Evolutionary conservation across 768 basidiomycete species (phyloP), one percentile per base, ranked within the genome.

Genomic region (Antrodiella citrinella): DNA sequence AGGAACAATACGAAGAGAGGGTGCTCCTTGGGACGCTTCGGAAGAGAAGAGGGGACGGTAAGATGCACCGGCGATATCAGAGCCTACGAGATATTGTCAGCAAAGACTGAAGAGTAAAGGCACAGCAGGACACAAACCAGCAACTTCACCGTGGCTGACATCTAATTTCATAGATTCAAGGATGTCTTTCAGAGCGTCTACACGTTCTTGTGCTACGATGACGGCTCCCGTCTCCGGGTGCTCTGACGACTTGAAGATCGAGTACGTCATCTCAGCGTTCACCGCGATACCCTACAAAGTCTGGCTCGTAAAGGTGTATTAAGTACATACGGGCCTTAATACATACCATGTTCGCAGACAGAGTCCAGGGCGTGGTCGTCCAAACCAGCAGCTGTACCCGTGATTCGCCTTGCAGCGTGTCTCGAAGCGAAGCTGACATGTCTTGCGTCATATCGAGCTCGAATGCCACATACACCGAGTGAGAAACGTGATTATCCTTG

Each of bases 351-450:
- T 99, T 98, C 1, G 91, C 90, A 4, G 89, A 91, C 44, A 98
- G 69, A 3, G 91, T 98, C 95, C 95, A 99, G 1, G 95, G 90
- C 0, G 95, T 98, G 3, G 95, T 98, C 2, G 95, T 98, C 95
- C 95, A 99, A 3, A 95, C 86, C 15, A 92, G 70, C 9, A 96
- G 58, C 23, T 75, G 73, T 10, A 84, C 65, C 2, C 66, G 63
- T 45, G 59, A 15, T 56, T 62, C 48, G 2, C 49, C 61, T 2
- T 60, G 55, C 4, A 76, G 47, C 13, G 73, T 51, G 13, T 68
- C 51, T 20, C 63, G 66, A 15, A 35, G 30, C 15, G 30, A 35
- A 7, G 30, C 7, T 7, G 30, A 15, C 43, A 75, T 58, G 21
- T 50, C 26, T 4, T 53, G 49, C 12, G 38, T 62, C 53, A 50